Base-by-base conservation (phyloP, 1,284 basidiomycete genomes). In the Pseudozyma tsukubaensis region DNA sequence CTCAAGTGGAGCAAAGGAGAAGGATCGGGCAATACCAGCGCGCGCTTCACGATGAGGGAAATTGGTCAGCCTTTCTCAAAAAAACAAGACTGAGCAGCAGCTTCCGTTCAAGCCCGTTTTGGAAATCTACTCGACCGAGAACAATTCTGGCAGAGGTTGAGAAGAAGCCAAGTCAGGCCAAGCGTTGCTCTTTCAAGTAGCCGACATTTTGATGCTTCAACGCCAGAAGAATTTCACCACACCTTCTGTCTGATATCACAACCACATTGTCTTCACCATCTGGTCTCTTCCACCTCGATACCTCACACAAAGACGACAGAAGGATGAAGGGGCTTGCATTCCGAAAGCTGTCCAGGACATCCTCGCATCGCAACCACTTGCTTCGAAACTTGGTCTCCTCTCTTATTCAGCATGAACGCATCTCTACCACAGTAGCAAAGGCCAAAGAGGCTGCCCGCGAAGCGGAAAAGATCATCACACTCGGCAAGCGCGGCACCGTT, bases 361-460 rank as follows among this genome's bases (percentile, higher is more conserved):
- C 73, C 24, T 75, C 73, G 54, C 78, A 70, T 34, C 59, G 72
- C 32, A 68, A 65, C 42, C 68, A 67, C 44, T 50, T 77, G 35
- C 68, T 76, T 4, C 62, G 79, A 76, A 98, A 98, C 85, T 87
- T 99, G 58, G 96, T 99, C 77, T 93, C 94, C 18, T 95, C 94
- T 14, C 89, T 99, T 50, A 89, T 99, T 67, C 90, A 97, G 84
- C 94, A 99, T 86, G 94, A 98, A 84, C 92, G 94, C 82, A 96
- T 99, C 85, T 92, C 92, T 84, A 99, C 97, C 6, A 99, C 97
- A 0, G 87, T 97, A 32, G 92, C 97, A 21, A 99, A 99, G 86
- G 97, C 97, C 1, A 92, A 92, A 84, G 94, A 97, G 83, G 88
- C 94, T 4, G 93, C 93, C 11, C 89, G 93, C 73, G 86, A 97